phyloP scores from a whole-genome alignment of 129 eudicot genomes.

The Arctium minus region DNA sequence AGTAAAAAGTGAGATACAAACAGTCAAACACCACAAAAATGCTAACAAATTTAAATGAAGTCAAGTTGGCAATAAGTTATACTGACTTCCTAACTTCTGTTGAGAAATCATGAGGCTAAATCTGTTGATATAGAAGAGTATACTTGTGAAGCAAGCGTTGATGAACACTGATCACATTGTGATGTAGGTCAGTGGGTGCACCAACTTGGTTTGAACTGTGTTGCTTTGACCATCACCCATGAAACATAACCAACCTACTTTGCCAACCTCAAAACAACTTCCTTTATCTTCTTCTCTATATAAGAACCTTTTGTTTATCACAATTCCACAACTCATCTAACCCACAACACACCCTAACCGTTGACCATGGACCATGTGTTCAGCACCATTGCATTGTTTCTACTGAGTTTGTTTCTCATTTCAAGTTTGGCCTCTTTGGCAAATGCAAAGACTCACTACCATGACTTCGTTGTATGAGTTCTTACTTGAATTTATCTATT shows the following conservation, averaged over 20 bases:
- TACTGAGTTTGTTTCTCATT: slow-evolving; percentile 39
- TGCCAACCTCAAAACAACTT: slow-evolving; percentile 58
- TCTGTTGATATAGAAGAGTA: background rate
- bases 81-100: slow-evolving; percentile 10
- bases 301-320: slow-evolving; percentile 26
- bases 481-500: background rate
- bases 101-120: slow-evolving; percentile 17
- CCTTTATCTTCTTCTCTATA: slow-evolving; percentile 34
- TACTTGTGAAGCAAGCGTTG: slow-evolving; percentile 44
- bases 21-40: background rate
- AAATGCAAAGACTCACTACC: slow-evolving; percentile 63
- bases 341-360: background rate
- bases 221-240: slow-evolving; percentile 34
- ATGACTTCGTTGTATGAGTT: slow-evolving; percentile 64
- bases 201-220: slow-evolving; percentile 70
- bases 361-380: slow-evolving; percentile 27
- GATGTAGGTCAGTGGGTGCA: slow-evolving; percentile 72
- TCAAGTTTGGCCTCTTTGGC: slow-evolving; percentile 34
- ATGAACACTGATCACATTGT: slow-evolving; percentile 34
- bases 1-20: background rate
- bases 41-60: background rate
- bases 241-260: slow-evolving; percentile 49
- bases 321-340: slow-evolving; percentile 24
- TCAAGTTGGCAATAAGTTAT: slow-evolving; percentile 6
- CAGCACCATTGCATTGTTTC: slow-evolving; percentile 19